A percentile compares a stretch with the other conserved stretches of the same genome.
phyloP scores from a whole-genome alignment of 1,284 basidiomycete species.

The Cryptococcus amylolentus region DNA sequence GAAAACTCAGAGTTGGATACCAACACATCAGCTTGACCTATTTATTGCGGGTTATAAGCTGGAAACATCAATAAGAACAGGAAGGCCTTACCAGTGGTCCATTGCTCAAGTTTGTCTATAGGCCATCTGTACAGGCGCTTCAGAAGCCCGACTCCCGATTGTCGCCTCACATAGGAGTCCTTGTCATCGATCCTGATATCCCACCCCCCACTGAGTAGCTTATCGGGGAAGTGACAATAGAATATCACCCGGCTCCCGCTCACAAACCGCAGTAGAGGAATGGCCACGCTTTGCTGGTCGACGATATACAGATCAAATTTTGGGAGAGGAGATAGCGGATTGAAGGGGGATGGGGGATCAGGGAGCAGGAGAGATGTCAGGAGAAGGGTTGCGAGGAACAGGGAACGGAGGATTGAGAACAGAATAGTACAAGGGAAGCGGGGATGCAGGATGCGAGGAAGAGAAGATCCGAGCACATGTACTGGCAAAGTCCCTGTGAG shows the following conservation, averaged over 20 bases:
- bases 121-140: constrained; percentile 79
- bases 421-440: constrained; percentile 72
- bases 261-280: constrained; percentile 73
- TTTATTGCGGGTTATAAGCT: not conserved
- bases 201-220: constrained; percentile 61
- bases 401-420: constrained; percentile 81
- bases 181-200: constrained; percentile 45
- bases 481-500: constrained; percentile 73
- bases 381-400: constrained; percentile 70
- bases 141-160: constrained; percentile 51
- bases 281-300: constrained; percentile 88
- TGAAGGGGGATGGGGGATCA: constrained; percentile 29
- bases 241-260: constrained; percentile 78
- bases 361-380: constrained; percentile 52
- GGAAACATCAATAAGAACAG: not conserved
- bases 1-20: constrained; percentile 93
- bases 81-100: constrained; percentile 69
- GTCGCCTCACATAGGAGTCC: constrained; percentile 9
- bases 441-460: constrained; percentile 72
- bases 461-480: constrained; percentile 68
- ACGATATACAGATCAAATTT: constrained; percentile 84
- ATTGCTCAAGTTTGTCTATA: constrained; percentile 85
- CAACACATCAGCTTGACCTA: constrained; percentile 81
- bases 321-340: constrained; percentile 37
- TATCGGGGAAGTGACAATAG: constrained; percentile 98